Evolutionary conservation across 2,329 filamentous ascomycete genomes (phyloP), one percentile per base, ranked within the genome.

Genomic region (Alternaria brassicae): DNA sequence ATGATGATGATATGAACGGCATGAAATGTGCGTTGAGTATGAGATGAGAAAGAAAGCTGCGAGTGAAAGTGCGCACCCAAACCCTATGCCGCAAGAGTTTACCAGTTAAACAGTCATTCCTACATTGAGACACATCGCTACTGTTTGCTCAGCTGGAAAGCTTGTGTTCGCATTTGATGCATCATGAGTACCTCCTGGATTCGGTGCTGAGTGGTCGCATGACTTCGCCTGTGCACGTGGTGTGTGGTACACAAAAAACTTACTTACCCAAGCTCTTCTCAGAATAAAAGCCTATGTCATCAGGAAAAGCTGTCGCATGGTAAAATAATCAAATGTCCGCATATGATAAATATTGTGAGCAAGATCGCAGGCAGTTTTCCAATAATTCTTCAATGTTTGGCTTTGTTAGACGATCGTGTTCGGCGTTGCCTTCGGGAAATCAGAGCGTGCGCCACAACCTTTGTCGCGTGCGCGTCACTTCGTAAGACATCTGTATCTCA

Each of bases 61-160:
- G 21, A 6, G 32, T 51, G 40, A 37, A 34, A 55, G 25, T 61
- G 49, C 44, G 41, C 23, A 42, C 19, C 23, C 32, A 53, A 28
- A 54, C 53, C 42, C 50, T 54, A 19, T 45, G 34, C 39, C 34
- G 27, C 41, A 41, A 17, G 21, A 47, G 36, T 42, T 50, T 28
- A 63, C 23, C 55, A 44, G 49, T 53, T 58, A 49, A 44, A 60
- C 61, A 59, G 53, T 56, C 59, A 61, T 48, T 42, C 49, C 42
- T 27, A 48, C n/a, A 41, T 36, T 41, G 15, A 30, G 51, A 59
- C 61, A 59, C 56, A 51, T 37, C 19, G 13, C 9, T 10, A 12
- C 39, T 15, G 32, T 40, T 17, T 21, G 36, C 55, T 63, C 61
- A 61, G 61, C 54, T 63, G 61, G 40, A 51, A 53, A 39, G 48